phyloP scores from a whole-genome alignment of 345 rosid species.

The Theobroma cacao region DNA sequence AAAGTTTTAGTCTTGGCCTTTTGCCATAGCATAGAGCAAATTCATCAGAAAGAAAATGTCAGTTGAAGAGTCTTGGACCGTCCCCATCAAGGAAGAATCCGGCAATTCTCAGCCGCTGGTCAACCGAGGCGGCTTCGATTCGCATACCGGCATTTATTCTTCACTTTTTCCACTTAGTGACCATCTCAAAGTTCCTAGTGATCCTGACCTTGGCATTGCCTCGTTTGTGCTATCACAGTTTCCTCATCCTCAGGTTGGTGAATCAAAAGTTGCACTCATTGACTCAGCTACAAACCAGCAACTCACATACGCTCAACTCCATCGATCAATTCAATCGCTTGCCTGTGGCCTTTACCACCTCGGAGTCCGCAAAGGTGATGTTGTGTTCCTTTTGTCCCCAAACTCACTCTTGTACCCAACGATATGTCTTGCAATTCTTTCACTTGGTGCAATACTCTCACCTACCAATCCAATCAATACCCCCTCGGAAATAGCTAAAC shows the following conservation, averaged over 20 bases:
- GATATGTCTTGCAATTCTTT: constrained; percentile 50
- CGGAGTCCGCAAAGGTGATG: constrained; percentile 53
- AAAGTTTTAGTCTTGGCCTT: not conserved
- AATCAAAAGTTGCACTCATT: constrained; percentile 39
- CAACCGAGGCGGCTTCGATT: constrained; percentile 34
- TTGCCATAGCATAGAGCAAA: not conserved
- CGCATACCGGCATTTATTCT: constrained; percentile 39
- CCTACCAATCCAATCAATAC: constrained; percentile 61
- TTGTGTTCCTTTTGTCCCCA: constrained; percentile 53
- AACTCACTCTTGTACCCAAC: constrained; percentile 50
- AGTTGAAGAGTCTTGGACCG: constrained; percentile 18
- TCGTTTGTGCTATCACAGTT: constrained; percentile 43
- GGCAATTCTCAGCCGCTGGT: not conserved
- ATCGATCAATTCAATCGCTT: constrained; percentile 39
- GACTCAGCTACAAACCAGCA: constrained; percentile 33
- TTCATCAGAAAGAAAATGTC: constrained; percentile 24
- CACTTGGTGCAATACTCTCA: constrained; percentile 53
- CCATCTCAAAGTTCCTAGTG: constrained; percentile 30
- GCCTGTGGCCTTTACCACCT: constrained; percentile 42
- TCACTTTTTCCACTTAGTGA: constrained; percentile 33
- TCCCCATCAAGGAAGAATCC: constrained; percentile 11
- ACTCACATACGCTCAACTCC: constrained; percentile 43
- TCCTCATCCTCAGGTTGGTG: constrained; percentile 32
- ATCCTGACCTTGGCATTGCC: constrained; percentile 33
- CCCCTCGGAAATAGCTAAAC: constrained; percentile 42